Conservation (phyloP, 768 basidiomycete genomes). For the Stropharia rugosoannulata region DNA sequence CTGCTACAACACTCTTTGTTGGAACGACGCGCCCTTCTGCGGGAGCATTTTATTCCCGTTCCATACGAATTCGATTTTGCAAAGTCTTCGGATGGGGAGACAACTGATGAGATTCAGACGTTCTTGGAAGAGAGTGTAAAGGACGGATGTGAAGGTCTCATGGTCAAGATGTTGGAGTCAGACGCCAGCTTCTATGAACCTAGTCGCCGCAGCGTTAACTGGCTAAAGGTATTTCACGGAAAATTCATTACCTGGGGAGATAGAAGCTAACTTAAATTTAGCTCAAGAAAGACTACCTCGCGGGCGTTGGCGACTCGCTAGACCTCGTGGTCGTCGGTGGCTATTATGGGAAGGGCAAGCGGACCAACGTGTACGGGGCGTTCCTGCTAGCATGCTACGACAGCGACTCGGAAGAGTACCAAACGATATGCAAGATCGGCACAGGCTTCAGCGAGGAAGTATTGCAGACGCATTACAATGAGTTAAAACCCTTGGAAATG, state of each 20-base stretch:
- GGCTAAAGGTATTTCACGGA: constrained; percentile 77
- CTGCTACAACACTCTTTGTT: constrained; percentile 73
- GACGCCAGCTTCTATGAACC: constrained; percentile 95
- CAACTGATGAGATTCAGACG: constrained; percentile 88
- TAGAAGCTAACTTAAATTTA: constrained; percentile 27
- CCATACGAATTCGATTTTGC: constrained; percentile 93
- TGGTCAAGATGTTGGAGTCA: constrained; percentile 98
- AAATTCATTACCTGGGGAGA: not conserved
- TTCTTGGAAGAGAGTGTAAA: constrained; percentile 97
- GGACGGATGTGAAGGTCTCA: constrained; percentile 97
- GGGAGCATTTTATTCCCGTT: constrained; percentile 77
- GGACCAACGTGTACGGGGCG: constrained; percentile 96
- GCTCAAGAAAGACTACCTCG: constrained; percentile 98
- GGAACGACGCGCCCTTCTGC: constrained; percentile 76
- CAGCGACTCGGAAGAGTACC: constrained; percentile 88
- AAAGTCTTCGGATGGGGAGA: constrained; percentile 84
- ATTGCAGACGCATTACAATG: constrained; percentile 76
- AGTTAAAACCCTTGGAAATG: constrained; percentile 75
- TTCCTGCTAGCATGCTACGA: constrained; percentile 98
- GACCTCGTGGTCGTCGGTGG: constrained; percentile 98
- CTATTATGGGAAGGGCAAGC: constrained; percentile 97
- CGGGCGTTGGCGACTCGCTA: constrained; percentile 94
- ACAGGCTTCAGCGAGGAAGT: constrained; percentile 97
- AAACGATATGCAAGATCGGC: constrained; percentile 98
- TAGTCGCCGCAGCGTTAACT: constrained; percentile 92